phyloP scores from a whole-genome alignment of 805 yeast genomes.

The Teunomyces tritomae region DNA sequence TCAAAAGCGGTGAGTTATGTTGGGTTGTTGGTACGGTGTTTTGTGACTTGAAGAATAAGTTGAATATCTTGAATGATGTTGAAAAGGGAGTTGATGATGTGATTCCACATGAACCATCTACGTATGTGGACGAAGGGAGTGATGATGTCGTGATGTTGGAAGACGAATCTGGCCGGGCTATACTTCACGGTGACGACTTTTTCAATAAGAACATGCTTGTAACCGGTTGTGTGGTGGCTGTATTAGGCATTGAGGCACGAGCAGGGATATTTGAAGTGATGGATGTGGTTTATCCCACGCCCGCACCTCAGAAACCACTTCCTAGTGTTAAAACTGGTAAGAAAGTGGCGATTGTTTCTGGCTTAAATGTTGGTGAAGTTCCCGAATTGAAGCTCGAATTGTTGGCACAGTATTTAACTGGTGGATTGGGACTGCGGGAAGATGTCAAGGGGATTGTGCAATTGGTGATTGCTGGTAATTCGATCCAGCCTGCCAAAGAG shows the following conservation, averaged over 20 bases:
- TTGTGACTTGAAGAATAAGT: conserved; percentile 79
- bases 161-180: conserved; percentile 88
- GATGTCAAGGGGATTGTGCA: conserved; percentile 41
- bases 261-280: conserved; percentile 83
- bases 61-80: conserved; percentile 81
- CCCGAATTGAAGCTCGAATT: conserved; percentile 49
- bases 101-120: conserved; percentile 39
- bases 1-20: conserved; percentile 56
- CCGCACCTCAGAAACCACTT: conserved; percentile 52
- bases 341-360: conserved; percentile 74
- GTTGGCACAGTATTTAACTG: conserved; percentile 66
- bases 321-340: conserved; percentile 23
- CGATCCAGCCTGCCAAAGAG: conserved; percentile 40
- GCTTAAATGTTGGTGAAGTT: conserved; percentile 54
- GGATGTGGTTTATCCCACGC: conserved; percentile 71
- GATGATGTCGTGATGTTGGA: conserved; percentile 67
- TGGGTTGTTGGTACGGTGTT: conserved; percentile 89
- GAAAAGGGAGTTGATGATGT: conserved; percentile 55
- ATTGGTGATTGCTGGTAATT: conserved; percentile 72
- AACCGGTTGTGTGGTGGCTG: conserved; percentile 86
- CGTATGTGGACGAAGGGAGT: conserved; percentile 42
- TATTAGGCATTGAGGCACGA: conserved; percentile 79
- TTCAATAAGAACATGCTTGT: conserved; percentile 60
- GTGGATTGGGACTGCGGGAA: conserved; percentile 52
- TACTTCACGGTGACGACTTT: conserved; percentile 59